Base-by-base conservation (phyloP, 306 rosid genomes). In the Mimosa pudica region DNA sequence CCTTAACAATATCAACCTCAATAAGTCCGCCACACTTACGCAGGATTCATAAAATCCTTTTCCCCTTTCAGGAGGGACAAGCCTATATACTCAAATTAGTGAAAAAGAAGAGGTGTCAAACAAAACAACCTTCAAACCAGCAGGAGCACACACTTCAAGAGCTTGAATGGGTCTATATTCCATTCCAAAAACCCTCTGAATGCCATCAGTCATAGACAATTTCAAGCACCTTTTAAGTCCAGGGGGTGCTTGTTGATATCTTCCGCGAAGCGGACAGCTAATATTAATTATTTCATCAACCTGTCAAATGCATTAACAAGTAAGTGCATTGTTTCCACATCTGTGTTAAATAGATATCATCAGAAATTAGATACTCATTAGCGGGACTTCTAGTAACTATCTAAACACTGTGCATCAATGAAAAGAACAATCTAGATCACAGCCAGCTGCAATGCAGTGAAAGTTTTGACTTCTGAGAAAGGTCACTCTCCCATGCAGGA, bases 131-230 rank as follows among this genome's bases (percentile, higher is more conserved):
- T 95, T 95, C 71, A 89, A 82, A 47, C 98, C 98, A 89, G 98
- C 84, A 74, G 94, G 78, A 49, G 94, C 92, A 71, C 90, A 86
- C 82, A 87, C 90, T 49, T 92, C 90, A 76, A 95, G 98, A 57
- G 87, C 87, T 74, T 84, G 75, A 84, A 92, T 91, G 36, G 98
- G 91, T 85, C 98, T 84, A 84, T 95, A 95, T 83, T 95, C 98
- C 98, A 95, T 88, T 73, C 89, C 98, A 75, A 87, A 87, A 12
- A 92, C 90, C 33, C 92, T 90, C 75, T 92, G 98, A 77, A 88
- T 74, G 17, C 98, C 98, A 70, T 95, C 98, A 0, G 98, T 95
- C 92, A 95, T 85, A 2, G 98, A 95, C 80, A 95, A 68, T 81
- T 95, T 95, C 32, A 95, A 89, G 79, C 97, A 91, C 86, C 98